Evolutionary conservation across 768 basidiomycete species (phyloP), one percentile per base, ranked within the genome.

Genomic region (Phlegmacium glaucopus): DNA sequence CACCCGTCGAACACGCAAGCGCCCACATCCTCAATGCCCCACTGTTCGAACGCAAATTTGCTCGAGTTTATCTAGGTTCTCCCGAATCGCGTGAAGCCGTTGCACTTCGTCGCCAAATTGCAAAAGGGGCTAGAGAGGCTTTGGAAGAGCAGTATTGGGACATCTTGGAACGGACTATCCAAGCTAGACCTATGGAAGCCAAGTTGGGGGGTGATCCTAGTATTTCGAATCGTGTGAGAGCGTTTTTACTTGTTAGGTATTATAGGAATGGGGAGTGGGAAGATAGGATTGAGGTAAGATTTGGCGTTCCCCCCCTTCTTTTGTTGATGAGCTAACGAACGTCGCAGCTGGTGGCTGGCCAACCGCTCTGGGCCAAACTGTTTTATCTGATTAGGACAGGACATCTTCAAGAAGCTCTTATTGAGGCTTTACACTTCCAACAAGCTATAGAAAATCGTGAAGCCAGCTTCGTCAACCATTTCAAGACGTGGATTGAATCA

Each of bases 341-440:
- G 46, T 37, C 45, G 17, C 48, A 94, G 89, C 70, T 93, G 49
- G 82, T 95, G 17, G 84, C 87, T 47, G 88, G 89, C 9, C 86
- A 88, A 57, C 91, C 94, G 1, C 56, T 98, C 10, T 99, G 94
- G 93, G 95, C 94, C 9, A 85, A 90, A 48, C 62, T 94, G n/a
- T 97, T 90, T 68, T 94, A 87, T 69, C 79, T 99, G 12, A 75
- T 99, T 9, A 83, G 95, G 18, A 87, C 87, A 1, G 95, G 95
- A 0, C 85, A 94, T 62, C 62, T 74, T 6, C 72, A 79, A 32
- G 94, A 97, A 50, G 93, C 94, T 0, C 70, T 95, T 22, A 77
- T 79, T 6, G 86, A 94, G 51, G 85, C 90, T 0, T 50, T 80
- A 11, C 76, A 79, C 22, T 82, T 80, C 59, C 86, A 90, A 54